Conservation (phyloP, 75 land plant species). For the Larix kaempferi region DNA sequence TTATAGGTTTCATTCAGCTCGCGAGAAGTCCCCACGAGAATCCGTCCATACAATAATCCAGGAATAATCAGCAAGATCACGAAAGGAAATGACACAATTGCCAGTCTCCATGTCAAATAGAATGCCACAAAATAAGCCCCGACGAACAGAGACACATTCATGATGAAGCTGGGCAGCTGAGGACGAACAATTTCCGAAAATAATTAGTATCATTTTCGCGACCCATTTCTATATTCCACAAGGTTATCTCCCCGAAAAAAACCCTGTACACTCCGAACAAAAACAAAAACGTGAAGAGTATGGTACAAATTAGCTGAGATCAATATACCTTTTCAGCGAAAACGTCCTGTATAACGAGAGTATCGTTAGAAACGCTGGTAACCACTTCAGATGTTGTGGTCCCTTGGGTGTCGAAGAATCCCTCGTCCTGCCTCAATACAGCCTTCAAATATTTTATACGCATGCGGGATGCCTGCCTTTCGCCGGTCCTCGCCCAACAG, state of each 20-base stretch:
- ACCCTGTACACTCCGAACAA: no score
- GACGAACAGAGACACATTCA: constrained; percentile 23
- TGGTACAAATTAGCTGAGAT: no score
- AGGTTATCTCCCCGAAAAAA: no score
- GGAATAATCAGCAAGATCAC: constrained; percentile 37
- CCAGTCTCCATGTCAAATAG: constrained; percentile 24
- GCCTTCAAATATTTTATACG: constrained; percentile 53
- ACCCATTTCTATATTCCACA: no score
- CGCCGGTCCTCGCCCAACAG: constrained; percentile 59
- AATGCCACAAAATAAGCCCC: constrained; percentile 18
- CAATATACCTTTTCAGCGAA: constrained; percentile 53
- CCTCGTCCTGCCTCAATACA: constrained; percentile 58
- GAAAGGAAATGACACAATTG: constrained; percentile 26
- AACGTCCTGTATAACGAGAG: constrained; percentile 50
- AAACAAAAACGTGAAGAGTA: background rate
- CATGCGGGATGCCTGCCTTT: constrained; percentile 57
- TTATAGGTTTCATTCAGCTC: constrained; percentile 18
- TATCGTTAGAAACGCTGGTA: constrained; percentile 41
- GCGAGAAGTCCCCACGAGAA: constrained; percentile 11
- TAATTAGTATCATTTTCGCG: no score
- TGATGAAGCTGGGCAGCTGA: constrained; percentile 37
- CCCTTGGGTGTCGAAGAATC: constrained; percentile 42
- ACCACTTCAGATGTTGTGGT: constrained; percentile 41
- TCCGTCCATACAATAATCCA: constrained; percentile 34
- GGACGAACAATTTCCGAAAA: no score